Conservation (phyloP, 2,329 filamentous ascomycete species). For the Fusarium ramigenum region DNA sequence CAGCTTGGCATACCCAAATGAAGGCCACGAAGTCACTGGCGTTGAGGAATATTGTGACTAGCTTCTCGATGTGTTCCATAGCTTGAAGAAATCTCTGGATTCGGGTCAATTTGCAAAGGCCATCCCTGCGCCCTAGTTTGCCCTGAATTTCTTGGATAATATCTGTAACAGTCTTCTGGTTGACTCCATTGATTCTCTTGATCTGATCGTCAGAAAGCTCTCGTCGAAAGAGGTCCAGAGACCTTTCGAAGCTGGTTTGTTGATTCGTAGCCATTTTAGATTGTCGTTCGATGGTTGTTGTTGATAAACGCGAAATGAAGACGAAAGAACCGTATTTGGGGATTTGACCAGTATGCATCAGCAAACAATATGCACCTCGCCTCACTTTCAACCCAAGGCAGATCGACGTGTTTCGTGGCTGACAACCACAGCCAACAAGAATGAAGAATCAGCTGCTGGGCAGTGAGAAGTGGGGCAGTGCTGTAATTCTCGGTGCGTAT, state of each 20-base stretch:
- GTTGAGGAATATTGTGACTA: not conserved
- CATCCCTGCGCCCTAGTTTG: not conserved
- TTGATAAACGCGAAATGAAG: fast-evolving
- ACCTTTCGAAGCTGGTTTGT: not conserved
- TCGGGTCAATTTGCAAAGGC: not conserved
- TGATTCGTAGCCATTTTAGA: not conserved
- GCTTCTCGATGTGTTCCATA: not conserved
- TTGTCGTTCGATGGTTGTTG: fast-evolving
- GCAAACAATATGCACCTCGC: not conserved
- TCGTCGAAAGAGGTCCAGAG: not conserved
- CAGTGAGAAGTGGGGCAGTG: not conserved
- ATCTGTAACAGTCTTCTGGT: fast-evolving
- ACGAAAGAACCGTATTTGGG: fast-evolving
- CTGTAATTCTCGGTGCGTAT: not conserved
- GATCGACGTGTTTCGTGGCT: not conserved
- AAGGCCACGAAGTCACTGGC: not conserved
- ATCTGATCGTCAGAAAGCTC: not conserved
- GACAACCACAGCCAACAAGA: not conserved
- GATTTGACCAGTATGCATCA: fast-evolving
- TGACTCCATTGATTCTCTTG: not conserved
- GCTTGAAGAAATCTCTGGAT: not conserved
- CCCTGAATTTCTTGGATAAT: not conserved
- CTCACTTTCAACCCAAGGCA: not conserved
- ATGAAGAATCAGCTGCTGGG: not conserved
- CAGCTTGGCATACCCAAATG: not conserved